A percentile compares a stretch with the other conserved stretches of the same genome.
Evolutionary conservation across 2,329 filamentous ascomycete species (phyloP).

Genomic region (Xylariaceae sp.): DNA sequence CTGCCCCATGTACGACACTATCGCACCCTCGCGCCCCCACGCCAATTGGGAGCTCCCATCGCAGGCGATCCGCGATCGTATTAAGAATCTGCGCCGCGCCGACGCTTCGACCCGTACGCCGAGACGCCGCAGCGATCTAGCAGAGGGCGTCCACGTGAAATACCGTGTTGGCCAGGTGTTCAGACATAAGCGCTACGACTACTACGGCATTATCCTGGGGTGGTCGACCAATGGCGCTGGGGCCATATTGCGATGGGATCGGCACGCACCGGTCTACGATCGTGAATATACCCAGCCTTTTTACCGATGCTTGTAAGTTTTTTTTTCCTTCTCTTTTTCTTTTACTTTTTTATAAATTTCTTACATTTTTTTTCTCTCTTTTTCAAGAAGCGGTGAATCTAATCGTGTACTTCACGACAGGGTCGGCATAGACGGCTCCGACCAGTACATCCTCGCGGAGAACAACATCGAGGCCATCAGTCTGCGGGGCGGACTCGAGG

Average conservation of each 20-base stretch:
- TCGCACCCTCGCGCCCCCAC: conserved; percentile 27
- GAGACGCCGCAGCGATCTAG: conserved; percentile 35
- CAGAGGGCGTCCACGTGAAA: conserved; percentile 39
- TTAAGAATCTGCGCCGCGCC: conserved; percentile 39
- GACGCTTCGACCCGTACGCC: conserved; percentile 35
- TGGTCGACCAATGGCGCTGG: conserved; percentile 69
- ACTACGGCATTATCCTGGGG: conserved; percentile 78
- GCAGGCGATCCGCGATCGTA: conserved; percentile 34
- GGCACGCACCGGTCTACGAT: conserved; percentile 30
- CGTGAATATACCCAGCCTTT: conserved; percentile 60
- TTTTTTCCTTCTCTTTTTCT: conserved; percentile 39
- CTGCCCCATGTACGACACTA: conserved; percentile 52
- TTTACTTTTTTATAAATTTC: conserved; percentile 22
- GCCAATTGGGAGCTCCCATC: conserved; percentile 33
- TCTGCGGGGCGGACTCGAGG: conserved; percentile 25
- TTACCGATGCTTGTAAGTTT: conserved; percentile 79
- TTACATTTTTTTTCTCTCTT: conserved; percentile 22
- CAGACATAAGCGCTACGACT: conserved; percentile 72
- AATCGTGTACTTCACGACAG: conserved; percentile 23
- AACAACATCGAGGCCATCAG: conserved; percentile 68
- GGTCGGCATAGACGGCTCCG: conserved; percentile 51
- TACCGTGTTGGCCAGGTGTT: conserved; percentile 81
- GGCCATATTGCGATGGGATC: conserved; percentile 55
- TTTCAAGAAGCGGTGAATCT: conserved; percentile 5
- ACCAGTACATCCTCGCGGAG: conserved; percentile 68